Evolutionary conservation across 495 filamentous ascomycete species (phyloP), one percentile per base, ranked within the genome.

Genomic region (Lasiosphaeria miniovina): DNA sequence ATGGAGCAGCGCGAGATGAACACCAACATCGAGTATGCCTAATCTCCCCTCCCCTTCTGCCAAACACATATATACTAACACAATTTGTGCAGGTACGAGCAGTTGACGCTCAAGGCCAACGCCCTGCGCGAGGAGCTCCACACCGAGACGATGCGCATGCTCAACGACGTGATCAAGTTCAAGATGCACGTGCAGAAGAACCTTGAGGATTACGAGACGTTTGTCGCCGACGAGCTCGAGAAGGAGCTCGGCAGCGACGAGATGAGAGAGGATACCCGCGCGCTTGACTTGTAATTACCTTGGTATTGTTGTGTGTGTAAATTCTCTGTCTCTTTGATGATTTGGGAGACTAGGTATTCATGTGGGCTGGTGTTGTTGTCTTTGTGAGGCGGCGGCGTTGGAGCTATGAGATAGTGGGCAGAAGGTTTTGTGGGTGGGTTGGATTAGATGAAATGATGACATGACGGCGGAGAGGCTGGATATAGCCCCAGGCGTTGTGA

Each of bases 101-200:
- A 96, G 68, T 74, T 98, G 9, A 93, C 86, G 6, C 83, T 96
- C 33, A 85, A 85, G 31, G 91, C 91, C 15, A 90, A 91, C 66
- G 76, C 90, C 3, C 81, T 96, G 34, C 86, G 94, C 36, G 94
- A 98, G 74, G 92, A 96, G 69, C 78, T 98, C 14, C 94, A 98
- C 68, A 95, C 92, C 11, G 94, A 96, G 71, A 90, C 96, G 59
- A 95, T 96, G 77, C 89, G 87, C 62, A 93, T 97, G 85, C 75
- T 98, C 63, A 95, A 96, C 75, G 93, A 97, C 67, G 87, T 98
- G 69, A 96, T 97, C 78, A 91, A 91, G 64, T 98, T 98, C 86
- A 98, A 98, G 77, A 87, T 98, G 57, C 94, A 97, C 69, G 82
- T 98, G 49, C 94, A 98, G 72, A 90, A 90, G 74, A 86, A 84